Base-by-base conservation (phyloP, 2,329 filamentous ascomycete genomes). In the Penicillium corylophilum region DNA sequence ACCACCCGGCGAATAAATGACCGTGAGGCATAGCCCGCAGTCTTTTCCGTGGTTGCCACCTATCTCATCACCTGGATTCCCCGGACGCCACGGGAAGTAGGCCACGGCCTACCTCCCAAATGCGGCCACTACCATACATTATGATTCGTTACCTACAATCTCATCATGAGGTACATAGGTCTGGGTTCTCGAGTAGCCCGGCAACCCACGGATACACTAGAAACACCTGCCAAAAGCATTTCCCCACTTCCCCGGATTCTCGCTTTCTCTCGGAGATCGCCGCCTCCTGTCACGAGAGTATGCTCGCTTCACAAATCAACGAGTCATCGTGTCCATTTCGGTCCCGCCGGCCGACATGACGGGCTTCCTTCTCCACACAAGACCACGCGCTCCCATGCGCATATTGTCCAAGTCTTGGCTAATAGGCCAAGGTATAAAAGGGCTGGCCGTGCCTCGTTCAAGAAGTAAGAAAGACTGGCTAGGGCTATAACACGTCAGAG, bases 251-350 rank as follows among this genome's bases (percentile, higher is more conserved):
- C 57, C 57, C 57, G 20, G 52, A 56, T 49, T 62, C 36, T 60
- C 39, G 44, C 38, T 33, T 45, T 22, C 28, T 40, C 15, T 16
- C 44, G 59, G 46, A 41, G 15, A 48, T 45, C 16, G 26, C 44
- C 26, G 33, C 35, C 39, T 22, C 16, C 38, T n/a, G 16, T 33
- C 18, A 28, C 22, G 12, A 13, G 12, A 12, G 2, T 26, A 12
- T 26, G n/a, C 18, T 26, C 26, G 29, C 5, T 12, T 10, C 12
- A 10, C 26, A 29, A 54, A 52, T 63, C 47, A 59, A 61, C 50
- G 60, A 41, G 60, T 63, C 60, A 62, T 62, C 57, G 41, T 47
- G 50, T 51, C 35, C 42, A 40, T 12, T 43, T 53, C 31, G 22
- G 47, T 48, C 31, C 9, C 2, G 22, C 38, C 28, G 22, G 46